A percentile compares a stretch with the other conserved stretches of the same genome.
Conservation (phyloP, 2,329 filamentous ascomycete genomes). For the Lasiodiplodia sp. region DNA sequence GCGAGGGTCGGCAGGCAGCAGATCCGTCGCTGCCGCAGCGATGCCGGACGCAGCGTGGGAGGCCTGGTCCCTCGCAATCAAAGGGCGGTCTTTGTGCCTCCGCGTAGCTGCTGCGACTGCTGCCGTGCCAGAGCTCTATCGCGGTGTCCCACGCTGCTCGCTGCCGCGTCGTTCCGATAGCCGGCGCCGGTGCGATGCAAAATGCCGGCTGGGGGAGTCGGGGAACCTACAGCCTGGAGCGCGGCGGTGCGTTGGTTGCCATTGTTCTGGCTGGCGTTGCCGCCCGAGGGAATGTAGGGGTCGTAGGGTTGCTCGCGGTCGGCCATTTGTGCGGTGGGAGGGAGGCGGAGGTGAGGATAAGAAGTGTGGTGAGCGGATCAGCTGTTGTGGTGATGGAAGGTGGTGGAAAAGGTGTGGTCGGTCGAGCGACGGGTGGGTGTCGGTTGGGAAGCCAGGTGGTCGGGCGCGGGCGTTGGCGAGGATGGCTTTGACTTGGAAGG, state of each 20-base stretch:
- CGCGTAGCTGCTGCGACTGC: constrained; percentile 3
- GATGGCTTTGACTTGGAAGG: constrained; percentile 34
- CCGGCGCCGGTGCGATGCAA: constrained; percentile 4
- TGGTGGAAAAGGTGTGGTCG: constrained; percentile 25
- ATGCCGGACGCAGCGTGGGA: constrained; percentile 9
- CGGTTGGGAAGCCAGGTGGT: constrained; percentile 32
- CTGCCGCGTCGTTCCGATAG: constrained; percentile 16
- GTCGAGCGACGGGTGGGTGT: constrained; percentile 21
- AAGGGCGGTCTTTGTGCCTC: constrained; percentile 21
- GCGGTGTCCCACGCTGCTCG: constrained; percentile 12
- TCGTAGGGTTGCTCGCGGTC: constrained; percentile 76
- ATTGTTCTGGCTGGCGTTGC: constrained; percentile 62
- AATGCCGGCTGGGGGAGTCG: background rate
- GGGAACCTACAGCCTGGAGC: constrained; percentile 80
- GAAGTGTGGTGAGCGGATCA: constrained; percentile 32
- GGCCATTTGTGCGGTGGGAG: constrained; percentile 56
- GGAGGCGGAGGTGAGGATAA: constrained; percentile 10
- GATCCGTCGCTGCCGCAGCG: constrained; percentile 2
- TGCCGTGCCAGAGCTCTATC: constrained; percentile 19
- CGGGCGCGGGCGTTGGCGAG: constrained; percentile 37
- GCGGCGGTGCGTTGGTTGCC: constrained; percentile 73
- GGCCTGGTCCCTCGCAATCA: constrained; percentile 16
- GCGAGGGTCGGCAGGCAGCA: constrained; percentile 16
- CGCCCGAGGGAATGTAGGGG: constrained; percentile 83
- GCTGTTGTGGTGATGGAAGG: constrained; percentile 30